A percentile compares a stretch with the other conserved stretches of the same genome.
Conservation (phyloP, 2,329 filamentous ascomycete genomes). For the Xenosphaeropsis pyriputrescens region DNA sequence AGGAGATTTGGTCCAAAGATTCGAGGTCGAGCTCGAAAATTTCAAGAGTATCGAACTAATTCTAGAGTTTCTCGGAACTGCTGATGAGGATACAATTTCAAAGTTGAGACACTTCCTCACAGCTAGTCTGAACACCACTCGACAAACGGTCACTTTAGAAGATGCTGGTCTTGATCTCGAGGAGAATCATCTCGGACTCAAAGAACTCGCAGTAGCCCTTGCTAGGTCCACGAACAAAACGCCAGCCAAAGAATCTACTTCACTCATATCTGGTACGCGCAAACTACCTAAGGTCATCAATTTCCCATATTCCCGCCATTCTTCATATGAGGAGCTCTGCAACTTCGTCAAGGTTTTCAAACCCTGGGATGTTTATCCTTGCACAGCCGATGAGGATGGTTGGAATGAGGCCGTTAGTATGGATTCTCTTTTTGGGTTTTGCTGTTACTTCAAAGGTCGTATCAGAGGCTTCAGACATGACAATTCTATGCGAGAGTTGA, state of each 20-base stretch:
- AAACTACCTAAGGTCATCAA: slow-evolving; percentile 21
- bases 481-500: slow-evolving; percentile 31
- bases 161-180: slow-evolving; percentile 7
- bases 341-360: slow-evolving; percentile 51
- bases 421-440: slow-evolving; percentile 51
- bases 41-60: slow-evolving; percentile 32
- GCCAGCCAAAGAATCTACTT: background rate
- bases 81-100: slow-evolving; percentile 19
- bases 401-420: slow-evolving; percentile 58
- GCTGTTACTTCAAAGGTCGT: slow-evolving; percentile 41
- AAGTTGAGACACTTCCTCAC: slow-evolving; percentile 12
- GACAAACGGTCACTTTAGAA: slow-evolving; percentile 12
- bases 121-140: slow-evolving; percentile 7
- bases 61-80: slow-evolving; percentile 28
- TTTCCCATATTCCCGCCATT: slow-evolving; percentile 84
- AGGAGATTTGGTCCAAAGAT: slow-evolving; percentile 54
- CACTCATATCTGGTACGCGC: background rate
- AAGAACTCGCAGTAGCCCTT: slow-evolving; percentile 11
- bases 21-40: slow-evolving; percentile 47
- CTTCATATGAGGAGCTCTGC: slow-evolving; percentile 70
- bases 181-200: slow-evolving; percentile 8
- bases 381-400: slow-evolving; percentile 48
- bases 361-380: slow-evolving; percentile 70
- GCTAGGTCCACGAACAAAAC: slow-evolving; percentile 5
- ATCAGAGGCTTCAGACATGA: slow-evolving; percentile 50